A percentile compares a stretch with the other conserved stretches of the same genome.
Evolutionary conservation across 345 rosid species (phyloP).

Genomic region (Dipteronia sinensis): DNA sequence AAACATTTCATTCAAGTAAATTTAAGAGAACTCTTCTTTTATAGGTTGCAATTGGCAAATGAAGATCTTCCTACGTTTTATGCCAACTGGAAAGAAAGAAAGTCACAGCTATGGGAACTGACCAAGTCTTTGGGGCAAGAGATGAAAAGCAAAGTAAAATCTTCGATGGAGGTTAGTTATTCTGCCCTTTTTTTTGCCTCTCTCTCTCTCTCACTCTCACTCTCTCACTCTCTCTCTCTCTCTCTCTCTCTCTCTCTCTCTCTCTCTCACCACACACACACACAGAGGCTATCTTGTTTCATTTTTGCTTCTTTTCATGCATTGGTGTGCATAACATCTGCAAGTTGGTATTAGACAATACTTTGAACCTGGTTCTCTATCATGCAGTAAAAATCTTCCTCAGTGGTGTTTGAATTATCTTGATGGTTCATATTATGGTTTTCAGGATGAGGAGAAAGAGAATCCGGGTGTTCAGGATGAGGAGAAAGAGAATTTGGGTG

Average conservation of each 20-base stretch:
- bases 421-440: background rate
- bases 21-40: slow-evolving; percentile 16
- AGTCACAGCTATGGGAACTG: slow-evolving; percentile 50
- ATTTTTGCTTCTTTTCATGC: background rate
- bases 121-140: slow-evolving; percentile 63
- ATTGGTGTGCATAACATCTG: background rate
- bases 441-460: background rate
- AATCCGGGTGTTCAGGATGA: slow-evolving; percentile 34
- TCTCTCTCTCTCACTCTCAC: background rate
- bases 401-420: background rate
- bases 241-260: background rate
- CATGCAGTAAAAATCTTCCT: background rate
- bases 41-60: slow-evolving; percentile 69
- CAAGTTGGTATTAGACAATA: slow-evolving; percentile 13
- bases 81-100: slow-evolving; percentile 63
- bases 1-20: slow-evolving; percentile 16
- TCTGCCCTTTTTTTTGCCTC: background rate
- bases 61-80: slow-evolving; percentile 73
- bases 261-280: background rate
- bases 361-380: background rate
- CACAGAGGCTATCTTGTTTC: background rate
- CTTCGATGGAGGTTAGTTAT: slow-evolving; percentile 51
- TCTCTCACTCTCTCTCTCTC: background rate
- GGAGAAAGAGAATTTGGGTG: slow-evolving; percentile 6
- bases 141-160: slow-evolving; percentile 45